phyloP scores from a whole-genome alignment of 2,329 filamentous ascomycete species.

The Ophiobolus disseminans region DNA sequence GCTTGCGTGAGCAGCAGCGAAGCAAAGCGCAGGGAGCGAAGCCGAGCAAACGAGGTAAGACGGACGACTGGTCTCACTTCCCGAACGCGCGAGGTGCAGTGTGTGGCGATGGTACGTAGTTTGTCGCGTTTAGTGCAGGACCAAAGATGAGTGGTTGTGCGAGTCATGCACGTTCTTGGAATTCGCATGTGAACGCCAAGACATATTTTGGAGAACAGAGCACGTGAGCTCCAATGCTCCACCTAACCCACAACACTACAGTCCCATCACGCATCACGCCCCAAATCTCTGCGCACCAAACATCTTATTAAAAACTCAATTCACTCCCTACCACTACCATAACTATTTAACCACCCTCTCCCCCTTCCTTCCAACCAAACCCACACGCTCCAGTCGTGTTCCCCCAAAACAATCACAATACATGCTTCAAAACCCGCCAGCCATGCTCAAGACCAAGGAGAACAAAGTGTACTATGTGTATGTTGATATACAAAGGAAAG shows the following conservation, averaged over 20 bases:
- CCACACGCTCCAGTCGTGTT: constrained; percentile 25
- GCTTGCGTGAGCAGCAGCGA: background rate
- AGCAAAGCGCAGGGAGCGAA: background rate
- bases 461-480: constrained; percentile 24
- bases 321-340: too few species aligned
- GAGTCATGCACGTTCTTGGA: constrained; percentile 15
- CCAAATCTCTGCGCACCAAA: background rate
- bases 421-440: constrained; percentile 35
- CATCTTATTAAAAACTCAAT: background rate
- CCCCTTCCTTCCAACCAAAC: background rate
- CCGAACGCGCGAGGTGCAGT: constrained; percentile 16
- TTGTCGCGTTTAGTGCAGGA: constrained; percentile 23
- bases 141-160: constrained; percentile 20
- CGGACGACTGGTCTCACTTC: too few species aligned
- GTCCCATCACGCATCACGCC: too few species aligned
- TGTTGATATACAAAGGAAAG: constrained; percentile 41
- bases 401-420: constrained; percentile 14
- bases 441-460: constrained; percentile 31
- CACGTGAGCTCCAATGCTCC: too few species aligned
- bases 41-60: background rate
- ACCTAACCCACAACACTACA: too few species aligned
- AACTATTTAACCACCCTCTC: too few species aligned
- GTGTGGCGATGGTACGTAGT: constrained; percentile 18
- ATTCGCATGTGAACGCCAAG: constrained; percentile 40
- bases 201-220: too few species aligned